These are phyloP conservation scores for Ettlia oleoabundans DNA, from an alignment of 139 green algal genomes.

Conservation along the genomic window DNA sequence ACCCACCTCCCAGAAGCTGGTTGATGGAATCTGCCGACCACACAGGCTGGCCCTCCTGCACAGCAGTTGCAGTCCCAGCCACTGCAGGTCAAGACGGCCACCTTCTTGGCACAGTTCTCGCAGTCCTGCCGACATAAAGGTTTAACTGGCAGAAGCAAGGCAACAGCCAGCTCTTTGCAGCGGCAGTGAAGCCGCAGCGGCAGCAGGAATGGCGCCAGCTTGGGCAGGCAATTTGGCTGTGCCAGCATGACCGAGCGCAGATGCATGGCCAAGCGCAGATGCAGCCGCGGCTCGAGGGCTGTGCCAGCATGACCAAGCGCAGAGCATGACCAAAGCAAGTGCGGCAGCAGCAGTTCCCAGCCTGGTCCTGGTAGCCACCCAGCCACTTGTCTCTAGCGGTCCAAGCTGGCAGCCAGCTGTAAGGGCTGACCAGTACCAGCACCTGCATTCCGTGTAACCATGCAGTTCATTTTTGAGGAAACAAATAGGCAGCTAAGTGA, in stretches of 20 bases:
- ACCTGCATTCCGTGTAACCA: not conserved
- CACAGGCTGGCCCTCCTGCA: conserved; percentile 40
- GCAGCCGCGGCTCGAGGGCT: no score
- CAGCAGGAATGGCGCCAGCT: not conserved
- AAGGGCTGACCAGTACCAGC: conserved; percentile 70
- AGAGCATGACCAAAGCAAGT: not conserved
- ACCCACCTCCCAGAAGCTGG: conserved; percentile 29
- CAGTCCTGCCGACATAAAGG: no score
- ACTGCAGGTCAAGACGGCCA: no score
- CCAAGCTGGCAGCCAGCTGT: conserved; percentile 74
- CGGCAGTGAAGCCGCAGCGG: not conserved
- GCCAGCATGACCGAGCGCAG: no score
- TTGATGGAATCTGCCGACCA: conserved; percentile 51
- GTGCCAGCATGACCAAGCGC: not conserved
- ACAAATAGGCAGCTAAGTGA: not conserved
- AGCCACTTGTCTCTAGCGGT: conserved; percentile 68
- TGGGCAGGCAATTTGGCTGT: no score
- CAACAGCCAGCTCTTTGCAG: not conserved
- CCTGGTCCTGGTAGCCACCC: conserved; percentile 54
- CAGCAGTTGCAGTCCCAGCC: no score
- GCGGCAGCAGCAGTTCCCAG: not conserved
- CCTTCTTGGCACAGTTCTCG: no score
- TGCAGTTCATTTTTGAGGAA: not conserved
- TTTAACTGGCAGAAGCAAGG: no score
- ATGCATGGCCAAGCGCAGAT: no score